Conservation (phyloP, 2,329 filamentous ascomycete genomes). For the Pseudogymnoascus pannorum region DNA sequence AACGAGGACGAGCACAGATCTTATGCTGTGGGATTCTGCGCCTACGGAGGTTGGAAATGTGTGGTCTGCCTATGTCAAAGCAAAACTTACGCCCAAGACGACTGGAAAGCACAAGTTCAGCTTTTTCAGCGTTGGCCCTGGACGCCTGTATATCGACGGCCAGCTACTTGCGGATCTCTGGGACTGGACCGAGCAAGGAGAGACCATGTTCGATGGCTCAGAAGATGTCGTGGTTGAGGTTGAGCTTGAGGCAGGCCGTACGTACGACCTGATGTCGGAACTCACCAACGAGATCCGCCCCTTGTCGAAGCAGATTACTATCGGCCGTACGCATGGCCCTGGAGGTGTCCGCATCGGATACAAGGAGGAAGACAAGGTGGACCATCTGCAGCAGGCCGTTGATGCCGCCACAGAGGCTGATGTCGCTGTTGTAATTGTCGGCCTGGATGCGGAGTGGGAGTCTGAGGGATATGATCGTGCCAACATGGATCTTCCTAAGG, state of each 20-base stretch:
- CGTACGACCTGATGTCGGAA: constrained; percentile 55
- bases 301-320: constrained; percentile 49
- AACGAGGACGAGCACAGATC: constrained; percentile 54
- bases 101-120: constrained; percentile 59
- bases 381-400: constrained; percentile 59
- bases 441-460: constrained; percentile 68
- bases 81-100: constrained; percentile 51
- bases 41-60: constrained; percentile 52
- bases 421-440: constrained; percentile 61
- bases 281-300: constrained; percentile 61
- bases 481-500: constrained; percentile 51
- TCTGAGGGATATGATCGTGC: constrained; percentile 64
- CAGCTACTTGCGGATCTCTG: constrained; percentile 56
- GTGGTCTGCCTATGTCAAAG: constrained; percentile 50
- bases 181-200: constrained; percentile 62
- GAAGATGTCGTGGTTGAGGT: constrained; percentile 56
- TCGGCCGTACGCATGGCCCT: constrained; percentile 55
- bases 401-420: constrained; percentile 54
- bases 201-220: constrained; percentile 65
- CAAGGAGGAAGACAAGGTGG: constrained; percentile 53
- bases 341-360: constrained; percentile 67
- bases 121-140: constrained; percentile 61
- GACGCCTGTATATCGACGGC: constrained; percentile 52
- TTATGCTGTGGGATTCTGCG: constrained; percentile 65
- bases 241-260: constrained; percentile 50